Evolutionary conservation across 2,329 filamentous ascomycete species (phyloP), one percentile per base, ranked within the genome.

Genomic region (Arthrobotrys sphaeroides): DNA sequence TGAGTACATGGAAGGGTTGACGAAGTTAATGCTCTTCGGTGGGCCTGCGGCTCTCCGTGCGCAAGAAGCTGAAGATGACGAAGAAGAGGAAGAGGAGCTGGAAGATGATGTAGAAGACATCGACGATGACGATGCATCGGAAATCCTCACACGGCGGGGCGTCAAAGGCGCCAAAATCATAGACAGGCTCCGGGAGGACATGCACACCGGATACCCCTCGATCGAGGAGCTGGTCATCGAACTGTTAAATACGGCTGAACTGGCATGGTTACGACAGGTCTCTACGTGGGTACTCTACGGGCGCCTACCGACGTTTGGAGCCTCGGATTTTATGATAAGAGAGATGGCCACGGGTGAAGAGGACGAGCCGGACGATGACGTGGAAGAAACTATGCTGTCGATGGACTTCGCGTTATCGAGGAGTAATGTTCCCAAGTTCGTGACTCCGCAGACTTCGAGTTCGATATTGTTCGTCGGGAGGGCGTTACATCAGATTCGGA

Each of bases 251-350:
- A 85, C 92, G 20, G 94, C 93, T 0, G 94, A 99, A 83, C 91
- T 88, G 28, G 91, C 94, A 6, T 99, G 95, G 95, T 84, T 98
- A 80, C 91, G 93, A 82, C 93, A 97, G 81, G 86, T 96, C 9
- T 91, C 93, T 2, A 91, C 91, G 24, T 99, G 94, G 94, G 86
- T 98, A 6, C 83, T 98, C 12, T 96, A 97, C 81, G 95, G 95
- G 3, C 89, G 91, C 59, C 83, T 97, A 69, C 94, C 94, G 0
- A 87, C 86, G 12, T 90, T 92, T 81, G 93, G 92, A 1, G 87
- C 86, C 3, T 86, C 88, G n/a, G 94, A 98, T 82, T 98, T 98
- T 81, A 97, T 97, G 81, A 88, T 98, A 31, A 81, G 24, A 80
- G 81, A 42, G 79, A 82, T 64, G 78, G 82, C 45, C 81, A 84